Base-by-base conservation (phyloP, 768 basidiomycete species). In the Auriscalpium vulgare region DNA sequence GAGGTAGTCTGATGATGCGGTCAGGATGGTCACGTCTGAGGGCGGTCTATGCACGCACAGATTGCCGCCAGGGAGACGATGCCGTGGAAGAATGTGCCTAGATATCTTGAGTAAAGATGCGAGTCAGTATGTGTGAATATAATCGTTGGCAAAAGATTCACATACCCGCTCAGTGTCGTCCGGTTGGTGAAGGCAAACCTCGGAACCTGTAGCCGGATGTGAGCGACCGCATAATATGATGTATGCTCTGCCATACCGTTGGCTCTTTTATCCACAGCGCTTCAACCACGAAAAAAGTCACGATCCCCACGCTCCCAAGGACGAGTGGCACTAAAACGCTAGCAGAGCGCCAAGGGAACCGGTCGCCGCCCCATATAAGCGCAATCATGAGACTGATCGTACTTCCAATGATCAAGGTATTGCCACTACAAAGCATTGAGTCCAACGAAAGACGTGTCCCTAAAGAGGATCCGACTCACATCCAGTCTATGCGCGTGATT, bases 261-360 rank as follows among this genome's bases (percentile, higher is more conserved):
- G 53, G 51, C 13, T 54, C 52, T 8, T 40, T 8, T 34, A 57
- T 60, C 21, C 61, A 53, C 7, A 47, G 47, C 10, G 35, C 37
- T 55, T 72, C 71, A 55, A 66, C 59, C 37, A 56, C 34, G 16
- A 71, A 37, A 53, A 67, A 71, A 2, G 38, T 55, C 43, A 52
- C 60, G 23, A 72, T 50, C 14, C 64, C 63, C 10, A 60, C 29
- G 34, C 67, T 2, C 1, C 72, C 72, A 48, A 71, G 23, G 21
- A 68, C 55, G 35, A 73, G 63, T 0, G 72, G 71, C 10, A 65
- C 67, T 40, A 72, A 63, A 23, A 69, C 62, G 16, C 55, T 54
- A 37, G 50, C 63, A 0, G 63, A 65, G 2, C 53, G 51, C 72
- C 72, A 73, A 3, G 65, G 17, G 61, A 69, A 68, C 7, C 57